Conservation (phyloP, 2,329 filamentous ascomycete genomes). For the Nigrograna mackinnonii region DNA sequence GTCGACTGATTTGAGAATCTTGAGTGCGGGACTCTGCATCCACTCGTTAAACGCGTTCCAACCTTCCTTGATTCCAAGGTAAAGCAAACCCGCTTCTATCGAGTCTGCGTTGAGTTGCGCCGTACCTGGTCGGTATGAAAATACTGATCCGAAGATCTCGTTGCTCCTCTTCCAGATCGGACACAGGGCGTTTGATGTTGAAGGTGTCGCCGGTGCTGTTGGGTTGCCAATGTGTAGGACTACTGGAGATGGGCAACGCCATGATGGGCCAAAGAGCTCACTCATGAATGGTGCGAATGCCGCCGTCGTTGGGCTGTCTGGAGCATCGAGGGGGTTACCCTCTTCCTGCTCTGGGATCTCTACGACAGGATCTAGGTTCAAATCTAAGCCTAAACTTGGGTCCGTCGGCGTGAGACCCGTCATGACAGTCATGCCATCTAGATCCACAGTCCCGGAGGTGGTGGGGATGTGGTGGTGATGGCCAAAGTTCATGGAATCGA, state of each 20-base stretch:
- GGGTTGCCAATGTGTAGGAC: constrained; percentile 32
- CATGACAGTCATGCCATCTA: constrained; percentile 37
- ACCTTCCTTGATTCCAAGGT: constrained; percentile 30
- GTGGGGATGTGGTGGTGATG: constrained; percentile 5
- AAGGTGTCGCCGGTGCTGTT: constrained; percentile 1
- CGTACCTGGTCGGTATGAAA: constrained; percentile 17
- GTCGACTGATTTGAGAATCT: constrained; percentile 32
- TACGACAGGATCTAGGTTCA: constrained; percentile 18
- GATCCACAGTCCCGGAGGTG: constrained; percentile 19
- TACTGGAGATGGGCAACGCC: constrained; percentile 31
- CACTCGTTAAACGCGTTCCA: constrained; percentile 29
- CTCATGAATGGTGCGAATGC: constrained; percentile 32
- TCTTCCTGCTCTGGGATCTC: constrained; percentile 18
- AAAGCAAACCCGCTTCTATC: constrained; percentile 31
- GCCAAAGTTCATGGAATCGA: constrained; percentile 16
- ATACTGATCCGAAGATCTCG: constrained; percentile 33
- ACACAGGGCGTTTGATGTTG: constrained; percentile 15
- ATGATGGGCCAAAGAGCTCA: constrained; percentile 35
- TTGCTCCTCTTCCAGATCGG: constrained; percentile 33
- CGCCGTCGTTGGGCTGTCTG: constrained; percentile 24
- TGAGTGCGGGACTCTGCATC: constrained; percentile 32
- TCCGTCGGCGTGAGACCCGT: constrained; percentile 12
- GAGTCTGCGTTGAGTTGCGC: constrained; percentile 11
- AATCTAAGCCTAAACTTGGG: constrained; percentile 8
- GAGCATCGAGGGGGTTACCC: constrained; percentile 12